Percentiles rank a stretch among this genome's conserved stretches.
phyloP scores from a whole-genome alignment of 176 grass and related monocot species.

The Cenchrus fungigraminus region DNA sequence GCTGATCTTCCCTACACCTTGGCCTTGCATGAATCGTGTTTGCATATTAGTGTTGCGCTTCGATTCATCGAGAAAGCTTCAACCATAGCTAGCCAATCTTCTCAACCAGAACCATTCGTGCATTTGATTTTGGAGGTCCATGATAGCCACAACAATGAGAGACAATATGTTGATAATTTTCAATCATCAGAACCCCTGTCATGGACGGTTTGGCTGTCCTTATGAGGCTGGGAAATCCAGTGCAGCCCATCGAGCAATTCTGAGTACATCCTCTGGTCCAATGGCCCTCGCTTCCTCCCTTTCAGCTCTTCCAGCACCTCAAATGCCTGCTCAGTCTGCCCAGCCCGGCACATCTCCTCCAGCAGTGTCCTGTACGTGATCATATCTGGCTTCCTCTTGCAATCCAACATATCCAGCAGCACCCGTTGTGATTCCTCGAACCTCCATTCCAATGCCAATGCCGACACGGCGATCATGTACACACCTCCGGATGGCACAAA shows the following conservation, averaged over 20 bases:
- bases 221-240: conserved; percentile 79
- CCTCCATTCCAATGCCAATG: conserved; percentile 71
- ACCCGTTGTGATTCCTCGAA: conserved; percentile 71
- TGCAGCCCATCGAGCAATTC: conserved; percentile 88
- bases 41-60: not conserved
- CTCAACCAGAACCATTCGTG: not conserved
- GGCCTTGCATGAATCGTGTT: not conserved
- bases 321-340: conserved; percentile 64
- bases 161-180: conserved; percentile 13
- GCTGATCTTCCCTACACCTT: not conserved
- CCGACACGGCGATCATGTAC: conserved; percentile 70
- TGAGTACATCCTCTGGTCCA: conserved; percentile 72
- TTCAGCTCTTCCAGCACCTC: conserved; percentile 74
- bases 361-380: conserved; percentile 89
- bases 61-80: not conserved
- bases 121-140: not conserved
- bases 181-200: conserved; percentile 38
- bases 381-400: conserved; percentile 69
- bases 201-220: conserved; percentile 11
- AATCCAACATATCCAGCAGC: conserved; percentile 75
- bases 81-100: conserved; percentile 10
- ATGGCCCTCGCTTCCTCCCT: conserved; percentile 47
- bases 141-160: not conserved
- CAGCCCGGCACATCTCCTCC: conserved; percentile 86
- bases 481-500: conserved; percentile 63